These are phyloP conservation scores for Cladosporium sp. DNA, from an alignment of 2,329 filamentous ascomycete genomes.

Conservation along the genomic window DNA sequence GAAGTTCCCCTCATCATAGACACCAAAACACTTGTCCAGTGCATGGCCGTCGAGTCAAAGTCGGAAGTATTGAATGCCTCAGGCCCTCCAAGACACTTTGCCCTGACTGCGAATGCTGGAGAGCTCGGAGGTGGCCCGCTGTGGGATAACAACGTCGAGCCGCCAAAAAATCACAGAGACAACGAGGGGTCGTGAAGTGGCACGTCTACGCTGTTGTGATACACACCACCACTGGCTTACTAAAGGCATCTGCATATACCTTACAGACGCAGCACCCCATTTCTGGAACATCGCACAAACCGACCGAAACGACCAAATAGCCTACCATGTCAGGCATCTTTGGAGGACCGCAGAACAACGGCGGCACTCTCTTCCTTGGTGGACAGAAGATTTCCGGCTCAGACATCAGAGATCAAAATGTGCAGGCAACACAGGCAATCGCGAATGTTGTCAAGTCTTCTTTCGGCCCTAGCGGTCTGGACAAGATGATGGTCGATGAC, in stretches of 20 bases:
- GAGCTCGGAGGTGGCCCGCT: background rate
- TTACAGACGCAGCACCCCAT: too few species aligned
- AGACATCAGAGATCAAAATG: constrained; percentile 97
- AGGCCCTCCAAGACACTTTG: background rate
- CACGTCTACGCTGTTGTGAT: too few species aligned
- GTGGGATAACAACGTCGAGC: background rate
- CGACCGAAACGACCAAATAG: background rate
- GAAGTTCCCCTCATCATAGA: background rate
- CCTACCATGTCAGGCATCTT: constrained; percentile 84
- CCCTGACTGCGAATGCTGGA: background rate
- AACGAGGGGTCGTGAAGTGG: background rate
- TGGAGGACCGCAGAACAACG: constrained; percentile 87
- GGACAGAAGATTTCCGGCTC: constrained; percentile 95
- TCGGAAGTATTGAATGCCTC: background rate
- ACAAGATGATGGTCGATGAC: constrained; percentile 99
- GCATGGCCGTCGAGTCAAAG: background rate
- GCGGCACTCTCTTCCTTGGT: constrained; percentile 91
- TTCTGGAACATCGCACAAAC: background rate
- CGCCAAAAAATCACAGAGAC: background rate
- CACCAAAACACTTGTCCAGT: background rate
- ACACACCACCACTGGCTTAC: background rate
- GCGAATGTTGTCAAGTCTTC: constrained; percentile 99
- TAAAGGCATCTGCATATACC: background rate
- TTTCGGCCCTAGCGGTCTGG: constrained; percentile 91
- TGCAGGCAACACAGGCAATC: constrained; percentile 92